These are phyloP conservation scores for Evernia prunastri DNA, from an alignment of 495 filamentous ascomycete species.

Conservation along the genomic window DNA sequence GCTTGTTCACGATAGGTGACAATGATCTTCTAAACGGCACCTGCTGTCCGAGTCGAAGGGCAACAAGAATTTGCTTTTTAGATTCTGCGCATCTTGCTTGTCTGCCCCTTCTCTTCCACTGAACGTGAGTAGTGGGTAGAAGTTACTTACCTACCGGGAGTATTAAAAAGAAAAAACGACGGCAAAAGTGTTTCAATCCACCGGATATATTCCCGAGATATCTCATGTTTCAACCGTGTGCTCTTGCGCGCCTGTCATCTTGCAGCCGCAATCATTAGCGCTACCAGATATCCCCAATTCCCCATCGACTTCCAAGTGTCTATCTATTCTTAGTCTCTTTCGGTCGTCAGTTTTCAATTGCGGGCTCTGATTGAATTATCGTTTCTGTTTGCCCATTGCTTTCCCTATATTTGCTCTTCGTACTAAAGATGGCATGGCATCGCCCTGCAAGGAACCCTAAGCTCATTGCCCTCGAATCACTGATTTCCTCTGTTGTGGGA, in stretches of 20 bases:
- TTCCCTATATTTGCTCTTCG: neutral
- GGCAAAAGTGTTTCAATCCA: slow-evolving; percentile 3
- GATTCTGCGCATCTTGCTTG: neutral
- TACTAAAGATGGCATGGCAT: neutral
- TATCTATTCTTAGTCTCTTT: neutral
- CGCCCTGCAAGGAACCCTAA: neutral
- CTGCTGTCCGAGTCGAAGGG: neutral
- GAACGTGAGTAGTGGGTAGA: neutral
- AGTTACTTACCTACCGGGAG: too few species aligned
- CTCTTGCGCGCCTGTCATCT: slow-evolving; percentile 4
- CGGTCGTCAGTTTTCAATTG: neutral
- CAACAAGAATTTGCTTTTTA: neutral
- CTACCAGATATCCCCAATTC: neutral
- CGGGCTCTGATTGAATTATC: neutral
- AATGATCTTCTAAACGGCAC: neutral
- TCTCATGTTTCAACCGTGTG: neutral
- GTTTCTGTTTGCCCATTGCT: neutral
- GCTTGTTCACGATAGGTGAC: neutral
- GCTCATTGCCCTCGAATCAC: neutral
- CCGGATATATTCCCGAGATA: neutral
- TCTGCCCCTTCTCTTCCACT: neutral
- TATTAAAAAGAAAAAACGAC: too few species aligned
- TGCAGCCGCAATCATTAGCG: neutral
- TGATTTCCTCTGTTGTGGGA: neutral
- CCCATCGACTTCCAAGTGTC: neutral